Base-by-base conservation (phyloP, 2,329 filamentous ascomycete genomes). In the Dactylellina cionopaga region DNA sequence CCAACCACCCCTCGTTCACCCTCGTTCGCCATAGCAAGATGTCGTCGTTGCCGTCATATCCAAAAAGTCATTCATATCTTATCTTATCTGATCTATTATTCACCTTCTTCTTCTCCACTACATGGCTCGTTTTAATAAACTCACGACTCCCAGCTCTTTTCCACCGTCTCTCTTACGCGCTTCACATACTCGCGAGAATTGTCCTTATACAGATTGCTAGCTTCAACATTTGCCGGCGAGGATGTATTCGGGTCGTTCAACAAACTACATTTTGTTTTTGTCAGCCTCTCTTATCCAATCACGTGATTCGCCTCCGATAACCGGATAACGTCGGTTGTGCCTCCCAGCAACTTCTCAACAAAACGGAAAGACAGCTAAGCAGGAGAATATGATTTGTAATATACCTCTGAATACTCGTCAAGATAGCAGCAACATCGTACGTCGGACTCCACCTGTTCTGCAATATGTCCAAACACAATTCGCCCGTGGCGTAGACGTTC, bases 391-490 rank as follows among this genome's bases (percentile, higher is more conserved):
- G 33, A 70, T 80, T 52, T 81, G n/a, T n/a, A n/a, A n/a, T n/a
- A n/a, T 58, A 96, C 93, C 93, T 98, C 81, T 99, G 95, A 75
- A 99, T 96, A 79, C 94, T 98, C 41, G 95, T 99, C 81, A 99
- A 82, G 75, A 99, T 93, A 19, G 95, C 95, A 7, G 95, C 95
- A 37, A 99, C 95, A 81, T 99, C 95, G 81, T 99, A 99, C 7
- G 95, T 98, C 13, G 95, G 95, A 80, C 94, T 98, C 95, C 95
- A 99, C 76, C 95, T 86, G 80, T 99, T 99, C 82, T 99, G 95
- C 69, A 99, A 82, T 76, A 99, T 99, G 79, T 99, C 95, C 76
- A 99, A 83, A 79, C 95, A 99, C 54, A 99, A 85, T 83, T 99
- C 95, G 74, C 95, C 95, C 0, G 93, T 98, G 58, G 91, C 93